These are phyloP conservation scores for Artomyces pyxidatus DNA, from an alignment of 768 basidiomycete genomes.

Conservation along the genomic window DNA sequence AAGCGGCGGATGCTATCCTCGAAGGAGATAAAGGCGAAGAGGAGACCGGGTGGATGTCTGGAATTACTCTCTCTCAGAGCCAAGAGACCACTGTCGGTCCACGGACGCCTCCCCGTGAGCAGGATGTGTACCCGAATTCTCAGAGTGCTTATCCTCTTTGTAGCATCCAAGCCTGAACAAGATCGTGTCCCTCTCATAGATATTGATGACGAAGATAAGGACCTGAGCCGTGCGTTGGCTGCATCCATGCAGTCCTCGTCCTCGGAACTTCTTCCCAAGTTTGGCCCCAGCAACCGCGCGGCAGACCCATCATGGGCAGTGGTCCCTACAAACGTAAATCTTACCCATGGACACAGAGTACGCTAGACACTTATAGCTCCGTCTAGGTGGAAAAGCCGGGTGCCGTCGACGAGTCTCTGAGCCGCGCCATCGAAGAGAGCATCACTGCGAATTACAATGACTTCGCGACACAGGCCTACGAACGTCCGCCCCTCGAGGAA, in stretches of 20 bases:
- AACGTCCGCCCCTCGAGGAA: constrained; percentile 44
- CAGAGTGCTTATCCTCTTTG: background rate
- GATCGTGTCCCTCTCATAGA: constrained; percentile 35
- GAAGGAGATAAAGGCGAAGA: constrained; percentile 21
- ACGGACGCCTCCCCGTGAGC: constrained; percentile 22
- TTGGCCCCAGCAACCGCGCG: constrained; percentile 53
- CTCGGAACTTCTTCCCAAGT: constrained; percentile 23
- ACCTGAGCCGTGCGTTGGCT: constrained; percentile 43
- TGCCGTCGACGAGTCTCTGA: constrained; percentile 55
- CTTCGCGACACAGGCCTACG: constrained; percentile 41
- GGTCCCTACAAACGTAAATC: constrained; percentile 56
- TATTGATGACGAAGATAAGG: constrained; percentile 47
- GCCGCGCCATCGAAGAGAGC: constrained; percentile 67
- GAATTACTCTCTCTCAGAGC: constrained; percentile 6
- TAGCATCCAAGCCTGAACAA: constrained; percentile 25
- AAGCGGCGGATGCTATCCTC: constrained; percentile 26
- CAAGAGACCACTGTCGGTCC: constrained; percentile 14
- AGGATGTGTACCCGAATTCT: background rate
- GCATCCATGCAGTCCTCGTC: constrained; percentile 37
- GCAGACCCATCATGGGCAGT: constrained; percentile 63
- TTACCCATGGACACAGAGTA: too few species aligned
- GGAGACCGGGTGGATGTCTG: constrained; percentile 3
- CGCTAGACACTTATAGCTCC: too few species aligned
- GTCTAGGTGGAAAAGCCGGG: constrained; percentile 18
- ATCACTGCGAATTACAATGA: constrained; percentile 36